phyloP scores from a whole-genome alignment of 2,329 filamentous ascomycete species.

The Xylaria sp. region DNA sequence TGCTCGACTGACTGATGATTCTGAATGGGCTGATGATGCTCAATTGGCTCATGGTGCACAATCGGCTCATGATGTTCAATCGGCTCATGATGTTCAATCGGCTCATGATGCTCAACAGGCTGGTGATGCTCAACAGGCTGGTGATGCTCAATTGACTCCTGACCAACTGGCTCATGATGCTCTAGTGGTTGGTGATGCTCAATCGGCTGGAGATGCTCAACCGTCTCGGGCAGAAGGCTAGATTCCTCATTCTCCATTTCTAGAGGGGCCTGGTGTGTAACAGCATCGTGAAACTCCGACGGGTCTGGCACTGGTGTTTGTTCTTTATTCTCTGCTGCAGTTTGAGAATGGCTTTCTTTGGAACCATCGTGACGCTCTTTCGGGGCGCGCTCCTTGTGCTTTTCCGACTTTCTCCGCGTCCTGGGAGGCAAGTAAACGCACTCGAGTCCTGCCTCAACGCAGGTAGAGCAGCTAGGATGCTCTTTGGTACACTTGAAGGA shows the following conservation, averaged over 20 bases:
- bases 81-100: background rate
- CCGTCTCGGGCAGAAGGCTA: constrained; percentile 28
- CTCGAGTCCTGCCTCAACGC: constrained; percentile 23
- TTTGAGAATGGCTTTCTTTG: constrained; percentile 14
- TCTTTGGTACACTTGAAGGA: constrained; percentile 32
- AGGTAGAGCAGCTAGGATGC: constrained; percentile 33
- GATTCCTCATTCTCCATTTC: constrained; percentile 32
- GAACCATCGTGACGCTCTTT: constrained; percentile 10
- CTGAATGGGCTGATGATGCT: background rate
- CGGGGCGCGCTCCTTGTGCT: constrained; percentile 20
- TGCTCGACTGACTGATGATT: background rate
- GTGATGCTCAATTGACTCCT: background rate
- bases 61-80: background rate
- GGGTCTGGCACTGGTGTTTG: background rate
- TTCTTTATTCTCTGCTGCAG: constrained; percentile 1
- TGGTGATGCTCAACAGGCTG: background rate
- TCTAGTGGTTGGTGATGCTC: background rate
- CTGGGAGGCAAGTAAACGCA: constrained; percentile 31
- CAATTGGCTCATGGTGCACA: background rate
- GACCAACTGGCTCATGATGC: background rate
- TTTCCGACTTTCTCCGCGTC: constrained; percentile 27
- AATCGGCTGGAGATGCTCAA: constrained; percentile 16
- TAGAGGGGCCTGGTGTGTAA: constrained; percentile 7
- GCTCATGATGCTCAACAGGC: background rate
- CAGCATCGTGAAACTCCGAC: background rate